These are phyloP conservation scores for Dissoconium aciculare DNA, from an alignment of 2,329 filamentous ascomycete genomes.

Conservation along the genomic window DNA sequence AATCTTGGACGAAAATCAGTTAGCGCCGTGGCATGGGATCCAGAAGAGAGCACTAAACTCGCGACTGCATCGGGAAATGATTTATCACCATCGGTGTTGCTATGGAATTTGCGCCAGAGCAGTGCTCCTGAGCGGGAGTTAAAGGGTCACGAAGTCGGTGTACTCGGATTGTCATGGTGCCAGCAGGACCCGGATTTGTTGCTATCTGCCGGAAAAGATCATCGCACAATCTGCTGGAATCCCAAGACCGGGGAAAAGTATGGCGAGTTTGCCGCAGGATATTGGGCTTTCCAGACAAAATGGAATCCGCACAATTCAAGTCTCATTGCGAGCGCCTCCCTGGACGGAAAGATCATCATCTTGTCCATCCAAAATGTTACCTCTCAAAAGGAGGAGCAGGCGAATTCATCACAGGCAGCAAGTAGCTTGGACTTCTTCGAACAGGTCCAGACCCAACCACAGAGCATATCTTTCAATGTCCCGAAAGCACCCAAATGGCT, in stretches of 20 bases:
- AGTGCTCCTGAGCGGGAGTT: conserved; percentile 83
- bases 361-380: conserved; percentile 94
- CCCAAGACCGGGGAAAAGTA: conserved; percentile 75
- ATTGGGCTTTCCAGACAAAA: conserved; percentile 93
- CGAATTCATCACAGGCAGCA: conserved; percentile 47
- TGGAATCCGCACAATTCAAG: conserved; percentile 91
- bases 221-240: conserved; percentile 91
- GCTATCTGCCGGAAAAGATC: conserved; percentile 91
- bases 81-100: conserved; percentile 67
- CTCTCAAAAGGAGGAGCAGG: conserved; percentile 49
- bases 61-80: conserved; percentile 86
- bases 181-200: conserved; percentile 75
- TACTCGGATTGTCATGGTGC: conserved; percentile 92
- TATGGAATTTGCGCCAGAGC: conserved; percentile 94
- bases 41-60: conserved; percentile 80
- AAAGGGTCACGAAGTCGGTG: conserved; percentile 83
- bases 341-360: conserved; percentile 88
- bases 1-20: conserved; percentile 78
- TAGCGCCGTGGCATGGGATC: conserved; percentile 94
- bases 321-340: conserved; percentile 85
- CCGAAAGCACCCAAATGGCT: conserved; percentile 80
- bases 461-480: conserved; percentile 77
- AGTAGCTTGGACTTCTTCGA: conserved; percentile 96
- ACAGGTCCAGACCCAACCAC: conserved; percentile 79
- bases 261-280: conserved; percentile 90